Percentiles rank a stretch among this genome's conserved stretches.
phyloP scores from a whole-genome alignment of 345 rosid species.

The Pelargonium nanum region DNA sequence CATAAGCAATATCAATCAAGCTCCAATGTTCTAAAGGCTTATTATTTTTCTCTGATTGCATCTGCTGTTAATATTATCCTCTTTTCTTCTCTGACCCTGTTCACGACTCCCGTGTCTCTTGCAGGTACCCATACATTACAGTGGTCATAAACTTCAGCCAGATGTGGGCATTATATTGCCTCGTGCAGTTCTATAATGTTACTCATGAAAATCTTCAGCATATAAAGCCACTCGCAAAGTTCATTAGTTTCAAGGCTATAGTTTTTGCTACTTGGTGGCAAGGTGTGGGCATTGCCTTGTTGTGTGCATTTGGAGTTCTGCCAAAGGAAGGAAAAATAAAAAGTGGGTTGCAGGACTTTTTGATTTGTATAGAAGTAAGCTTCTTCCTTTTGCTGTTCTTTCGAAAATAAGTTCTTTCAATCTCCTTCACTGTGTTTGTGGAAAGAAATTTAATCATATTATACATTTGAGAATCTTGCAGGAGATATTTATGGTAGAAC shows the following conservation, averaged over 20 bases:
- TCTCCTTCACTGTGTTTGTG: background rate
- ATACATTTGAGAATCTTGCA: background rate
- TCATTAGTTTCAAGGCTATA: constrained; percentile 89
- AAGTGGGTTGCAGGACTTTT: constrained; percentile 60
- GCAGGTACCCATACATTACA: constrained; percentile 73
- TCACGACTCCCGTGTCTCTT: background rate
- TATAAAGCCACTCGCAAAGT: constrained; percentile 73
- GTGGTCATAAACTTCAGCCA: constrained; percentile 83
- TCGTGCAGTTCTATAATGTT: constrained; percentile 74
- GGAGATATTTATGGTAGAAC: background rate
- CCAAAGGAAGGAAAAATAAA: constrained; percentile 47
- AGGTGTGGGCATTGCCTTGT: constrained; percentile 64
- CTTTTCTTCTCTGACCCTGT: no score
- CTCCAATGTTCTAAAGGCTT: no score
- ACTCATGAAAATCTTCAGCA: constrained; percentile 65
- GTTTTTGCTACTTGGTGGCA: constrained; percentile 99
- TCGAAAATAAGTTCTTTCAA: background rate
- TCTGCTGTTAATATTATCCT: no score
- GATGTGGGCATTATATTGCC: constrained; percentile 90
- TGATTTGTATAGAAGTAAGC: constrained; percentile 80
- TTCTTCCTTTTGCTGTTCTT: background rate
- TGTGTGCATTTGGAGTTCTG: constrained; percentile 48
- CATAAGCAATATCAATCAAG: no score
- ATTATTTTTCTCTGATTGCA: no score
- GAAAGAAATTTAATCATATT: background rate